phyloP scores from a whole-genome alignment of 169 alveolate species.

The Babesia sp. region DNA sequence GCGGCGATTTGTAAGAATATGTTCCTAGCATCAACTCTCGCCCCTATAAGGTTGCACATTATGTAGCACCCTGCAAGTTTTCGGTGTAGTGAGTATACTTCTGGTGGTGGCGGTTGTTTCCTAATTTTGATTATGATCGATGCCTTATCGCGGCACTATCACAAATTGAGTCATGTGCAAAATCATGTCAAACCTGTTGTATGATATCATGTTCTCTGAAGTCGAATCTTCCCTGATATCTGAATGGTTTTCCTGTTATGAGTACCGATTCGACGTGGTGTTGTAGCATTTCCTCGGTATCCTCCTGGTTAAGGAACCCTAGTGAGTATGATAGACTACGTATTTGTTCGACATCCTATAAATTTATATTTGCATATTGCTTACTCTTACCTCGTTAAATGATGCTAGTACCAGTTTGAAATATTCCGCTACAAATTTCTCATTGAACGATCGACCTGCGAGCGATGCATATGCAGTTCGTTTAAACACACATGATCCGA shows the following conservation, averaged over 20 bases:
- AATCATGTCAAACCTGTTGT: conserved; percentile 25
- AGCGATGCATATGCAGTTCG: background rate
- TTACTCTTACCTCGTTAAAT: conserved; percentile 35
- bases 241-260: conserved; percentile 79
- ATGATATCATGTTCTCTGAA: conserved; percentile 61
- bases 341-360: conserved; percentile 34
- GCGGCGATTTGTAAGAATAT: conserved; percentile 65
- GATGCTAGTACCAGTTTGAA: conserved; percentile 82
- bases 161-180: background rate
- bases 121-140: conserved; percentile 81
- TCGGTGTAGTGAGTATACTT: conserved; percentile 89
- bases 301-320: conserved; percentile 83
- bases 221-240: conserved; percentile 66
- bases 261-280: conserved; percentile 82
- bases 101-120: conserved; percentile 90
- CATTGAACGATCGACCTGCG: conserved; percentile 68
- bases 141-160: conserved; percentile 69
- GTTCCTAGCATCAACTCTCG: conserved; percentile 72
- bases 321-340: conserved; percentile 55
- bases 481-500: conserved; percentile 83
- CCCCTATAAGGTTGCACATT: conserved; percentile 79
- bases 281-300: conserved; percentile 77
- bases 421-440: conserved; percentile 80
- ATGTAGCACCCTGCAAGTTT: conserved; percentile 87
- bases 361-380: conserved; percentile 54